Evolutionary conservation across 495 filamentous ascomycete species (phyloP).

Genomic region (Cudoniella acicularis): DNA sequence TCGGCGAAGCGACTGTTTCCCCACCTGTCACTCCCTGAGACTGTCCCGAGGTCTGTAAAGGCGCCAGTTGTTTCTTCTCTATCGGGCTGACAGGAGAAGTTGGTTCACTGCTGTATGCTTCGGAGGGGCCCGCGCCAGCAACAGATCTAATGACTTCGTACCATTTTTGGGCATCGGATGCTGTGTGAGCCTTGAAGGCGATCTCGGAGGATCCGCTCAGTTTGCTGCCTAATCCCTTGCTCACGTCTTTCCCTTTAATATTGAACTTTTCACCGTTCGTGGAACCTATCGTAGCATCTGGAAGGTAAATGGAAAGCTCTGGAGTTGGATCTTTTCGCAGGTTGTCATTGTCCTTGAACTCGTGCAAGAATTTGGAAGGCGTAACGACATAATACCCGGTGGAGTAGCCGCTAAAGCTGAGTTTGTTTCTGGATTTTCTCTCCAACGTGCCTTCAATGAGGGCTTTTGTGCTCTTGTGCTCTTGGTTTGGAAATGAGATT

Average conservation of each 20-base stretch:
- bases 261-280: conserved; percentile 80
- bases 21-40: conserved; percentile 29
- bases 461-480: conserved; percentile 73
- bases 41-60: conserved; percentile 36
- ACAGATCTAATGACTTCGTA: conserved; percentile 60
- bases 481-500: conserved; percentile 83
- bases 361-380: conserved; percentile 80
- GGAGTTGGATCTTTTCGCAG: conserved; percentile 74
- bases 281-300: conserved; percentile 78
- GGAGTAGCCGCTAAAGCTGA: conserved; percentile 68
- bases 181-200: conserved; percentile 62
- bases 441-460: conserved; percentile 85
- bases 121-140: conserved; percentile 20
- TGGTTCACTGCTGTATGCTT: conserved; percentile 18
- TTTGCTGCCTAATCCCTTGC: conserved; percentile 46
- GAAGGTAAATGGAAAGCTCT: conserved; percentile 85
- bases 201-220: conserved; percentile 49
- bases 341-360: conserved; percentile 93
- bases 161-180: conserved; percentile 78
- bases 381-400: conserved; percentile 88
- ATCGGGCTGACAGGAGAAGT: conserved; percentile 30
- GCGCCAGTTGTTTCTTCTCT: conserved; percentile 24
- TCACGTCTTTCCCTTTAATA: conserved; percentile 87
- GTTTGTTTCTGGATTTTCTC: conserved; percentile 75
- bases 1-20: conserved; percentile 19